These are phyloP conservation scores for Crassisporium funariophilum DNA, from an alignment of 768 basidiomycete genomes.

Conservation along the genomic window DNA sequence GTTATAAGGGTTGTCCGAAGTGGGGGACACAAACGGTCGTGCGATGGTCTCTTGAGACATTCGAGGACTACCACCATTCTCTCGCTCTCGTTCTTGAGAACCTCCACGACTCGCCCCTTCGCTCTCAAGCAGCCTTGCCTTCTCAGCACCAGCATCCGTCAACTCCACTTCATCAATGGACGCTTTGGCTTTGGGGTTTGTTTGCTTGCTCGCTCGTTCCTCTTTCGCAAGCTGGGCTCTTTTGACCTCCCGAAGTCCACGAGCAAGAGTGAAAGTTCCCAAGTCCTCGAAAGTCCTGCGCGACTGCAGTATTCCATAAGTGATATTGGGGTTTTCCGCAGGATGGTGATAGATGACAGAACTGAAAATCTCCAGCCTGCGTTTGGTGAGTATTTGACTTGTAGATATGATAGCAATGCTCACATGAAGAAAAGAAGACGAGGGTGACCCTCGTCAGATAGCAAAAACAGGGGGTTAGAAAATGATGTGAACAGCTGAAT, in stretches of 20 bases:
- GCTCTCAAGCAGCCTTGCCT: conserved; percentile 62
- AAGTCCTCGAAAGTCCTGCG: conserved; percentile 88
- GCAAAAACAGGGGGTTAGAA: conserved; percentile 82
- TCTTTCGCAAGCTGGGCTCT: conserved; percentile 73
- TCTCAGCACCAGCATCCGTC: conserved; percentile 57
- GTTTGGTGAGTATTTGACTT: background rate
- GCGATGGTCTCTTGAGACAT: conserved; percentile 35
- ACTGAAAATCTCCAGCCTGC: conserved; percentile 90
- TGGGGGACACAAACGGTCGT: conserved; percentile 45
- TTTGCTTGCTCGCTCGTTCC: conserved; percentile 53
- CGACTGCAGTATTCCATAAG: conserved; percentile 83
- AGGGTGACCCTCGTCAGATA: conserved; percentile 95
- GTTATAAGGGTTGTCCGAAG: conserved; percentile 35
- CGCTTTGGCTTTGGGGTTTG: conserved; percentile 41
- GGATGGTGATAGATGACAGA: conserved; percentile 77
- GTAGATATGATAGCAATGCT: conserved; percentile 21
- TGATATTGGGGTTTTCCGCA: conserved; percentile 81
- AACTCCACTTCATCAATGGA: conserved; percentile 35
- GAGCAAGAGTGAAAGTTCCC: conserved; percentile 86
- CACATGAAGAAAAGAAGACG: conserved; percentile 90
- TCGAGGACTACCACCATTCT: conserved; percentile 16
- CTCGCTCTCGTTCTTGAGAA: conserved; percentile 19
- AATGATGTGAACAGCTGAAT: conserved; percentile 92
- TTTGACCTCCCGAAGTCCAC: conserved; percentile 84
- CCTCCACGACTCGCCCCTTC: conserved; percentile 39